A percentile compares a stretch with the other conserved stretches of the same genome.
phyloP scores from a whole-genome alignment of 106 monocot species.

The Posidonia australis region DNA sequence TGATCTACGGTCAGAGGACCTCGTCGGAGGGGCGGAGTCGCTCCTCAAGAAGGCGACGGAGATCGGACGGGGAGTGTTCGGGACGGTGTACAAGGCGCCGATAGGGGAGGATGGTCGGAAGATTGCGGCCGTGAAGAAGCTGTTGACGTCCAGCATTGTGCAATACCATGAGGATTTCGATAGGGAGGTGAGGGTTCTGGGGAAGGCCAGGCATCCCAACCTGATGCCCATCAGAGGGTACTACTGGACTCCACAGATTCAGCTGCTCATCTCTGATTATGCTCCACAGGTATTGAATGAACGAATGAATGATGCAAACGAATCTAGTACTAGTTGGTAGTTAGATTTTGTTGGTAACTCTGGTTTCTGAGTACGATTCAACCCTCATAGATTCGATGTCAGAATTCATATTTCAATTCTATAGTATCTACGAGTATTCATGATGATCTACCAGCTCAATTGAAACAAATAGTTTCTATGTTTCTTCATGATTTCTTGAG shows the following conservation, averaged over 20 bases:
- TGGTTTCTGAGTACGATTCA: too few species aligned
- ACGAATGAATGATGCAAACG: too few species aligned
- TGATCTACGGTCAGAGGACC: conserved; percentile 33
- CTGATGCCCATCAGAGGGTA: conserved; percentile 69
- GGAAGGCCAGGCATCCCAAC: conserved; percentile 72
- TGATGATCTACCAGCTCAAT: too few species aligned
- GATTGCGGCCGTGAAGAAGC: conserved; percentile 57
- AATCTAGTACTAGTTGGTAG: too few species aligned
- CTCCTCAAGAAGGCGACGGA: conserved; percentile 67
- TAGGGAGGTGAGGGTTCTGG: conserved; percentile 56
- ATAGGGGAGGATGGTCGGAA: conserved; percentile 38
- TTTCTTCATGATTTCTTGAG: background rate
- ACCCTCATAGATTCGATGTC: too few species aligned
- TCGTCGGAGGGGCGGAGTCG: conserved; percentile 35
- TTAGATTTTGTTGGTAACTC: too few species aligned
- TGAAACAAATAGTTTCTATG: too few species aligned
- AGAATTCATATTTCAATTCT: background rate
- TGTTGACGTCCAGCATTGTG: conserved; percentile 35
- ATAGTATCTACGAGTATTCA: too few species aligned
- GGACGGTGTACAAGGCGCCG: conserved; percentile 57
- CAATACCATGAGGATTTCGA: conserved; percentile 86
- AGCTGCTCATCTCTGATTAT: conserved; percentile 77
- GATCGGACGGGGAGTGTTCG: conserved; percentile 63
- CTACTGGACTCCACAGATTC: conserved; percentile 92
- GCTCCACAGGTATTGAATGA: conserved; percentile 7